Base-by-base conservation (phyloP, 139 green algal genomes). In the Edaphochlamys debaryana region DNA sequence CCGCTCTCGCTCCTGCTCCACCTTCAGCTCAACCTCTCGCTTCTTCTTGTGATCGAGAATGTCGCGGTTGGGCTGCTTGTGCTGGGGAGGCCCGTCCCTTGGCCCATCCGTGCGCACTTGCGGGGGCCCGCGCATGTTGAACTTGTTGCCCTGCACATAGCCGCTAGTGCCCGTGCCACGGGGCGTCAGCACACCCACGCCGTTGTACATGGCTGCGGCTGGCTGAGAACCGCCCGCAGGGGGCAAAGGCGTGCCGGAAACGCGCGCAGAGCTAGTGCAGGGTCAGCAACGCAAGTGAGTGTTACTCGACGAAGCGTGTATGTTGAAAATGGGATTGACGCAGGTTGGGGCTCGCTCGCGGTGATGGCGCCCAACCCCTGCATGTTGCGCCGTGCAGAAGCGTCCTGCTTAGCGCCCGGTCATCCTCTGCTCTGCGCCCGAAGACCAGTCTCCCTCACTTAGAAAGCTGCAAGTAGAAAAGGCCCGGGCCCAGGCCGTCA, bases 21-120 rank as follows among this genome's bases (percentile, higher is more conserved):
- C 86, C 87, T 97, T 92, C 30, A 99, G 82, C 90, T 99, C 97
- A 3, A 99, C 92, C 71, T 98, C 93, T 0, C 97, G 91, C 90
- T 98, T 98, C 30, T 89, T 86, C 66, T 98, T 97, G 89, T 99
- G 97, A 67, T 98, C 93, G 37, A 99, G 75, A 45, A 99, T 99
- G 5, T 90, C 92, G 41, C 92, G 68, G 81, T 98, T 96, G 42
- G 96, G 86, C 86, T 95, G 86, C 40, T 88, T 86, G 27, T 90
- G 50, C 67, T 84, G 86, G 36, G 85, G 90, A 52, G 67, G 85
- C 45, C 38, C 48, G 36, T 80, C 69, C 29, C 87, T 85, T 0
- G 74, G 56, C 27, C 63, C 29, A n/a, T 76, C 71, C 29, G 72
- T 82, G 8, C 68, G 52, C 0, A 42, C 27, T 4, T 69, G 52